These are phyloP conservation scores for Sonneratia caseolaris DNA, from an alignment of 345 rosid species.

Conservation along the genomic window DNA sequence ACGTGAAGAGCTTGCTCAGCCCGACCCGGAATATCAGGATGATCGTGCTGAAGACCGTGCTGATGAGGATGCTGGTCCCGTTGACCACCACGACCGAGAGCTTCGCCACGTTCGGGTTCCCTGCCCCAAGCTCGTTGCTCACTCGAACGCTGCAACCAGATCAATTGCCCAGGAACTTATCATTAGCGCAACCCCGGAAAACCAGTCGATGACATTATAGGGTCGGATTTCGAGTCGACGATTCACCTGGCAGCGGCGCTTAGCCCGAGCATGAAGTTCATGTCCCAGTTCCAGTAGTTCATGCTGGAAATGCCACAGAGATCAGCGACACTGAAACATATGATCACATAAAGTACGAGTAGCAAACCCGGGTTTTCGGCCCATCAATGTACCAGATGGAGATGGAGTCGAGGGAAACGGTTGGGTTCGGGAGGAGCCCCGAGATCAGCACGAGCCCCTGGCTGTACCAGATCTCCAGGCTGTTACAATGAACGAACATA, in stretches of 20 bases:
- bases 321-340: background rate
- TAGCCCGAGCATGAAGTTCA: slow-evolving; percentile 83
- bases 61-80: slow-evolving; percentile 47
- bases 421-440: slow-evolving; percentile 69
- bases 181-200: background rate
- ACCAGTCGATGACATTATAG: background rate
- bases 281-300: slow-evolving; percentile 80
- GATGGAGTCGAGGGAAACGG: slow-evolving; percentile 65
- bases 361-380: background rate
- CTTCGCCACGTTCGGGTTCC: slow-evolving; percentile 59
- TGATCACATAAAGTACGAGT: background rate
- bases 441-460: slow-evolving; percentile 89
- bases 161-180: background rate
- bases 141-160: slow-evolving; percentile 31
- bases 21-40: slow-evolving; percentile 40
- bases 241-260: slow-evolving; percentile 74
- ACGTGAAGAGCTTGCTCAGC: slow-evolving; percentile 64
- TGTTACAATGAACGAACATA: slow-evolving; percentile 12
- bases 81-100: slow-evolving; percentile 66
- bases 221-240: background rate
- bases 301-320: slow-evolving; percentile 31
- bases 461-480: slow-evolving; percentile 94
- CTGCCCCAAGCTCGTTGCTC: slow-evolving; percentile 90
- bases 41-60: slow-evolving; percentile 31
- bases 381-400: slow-evolving; percentile 56